Conservation (phyloP, 768 basidiomycete species). For the Coprinopsis sp. region DNA sequence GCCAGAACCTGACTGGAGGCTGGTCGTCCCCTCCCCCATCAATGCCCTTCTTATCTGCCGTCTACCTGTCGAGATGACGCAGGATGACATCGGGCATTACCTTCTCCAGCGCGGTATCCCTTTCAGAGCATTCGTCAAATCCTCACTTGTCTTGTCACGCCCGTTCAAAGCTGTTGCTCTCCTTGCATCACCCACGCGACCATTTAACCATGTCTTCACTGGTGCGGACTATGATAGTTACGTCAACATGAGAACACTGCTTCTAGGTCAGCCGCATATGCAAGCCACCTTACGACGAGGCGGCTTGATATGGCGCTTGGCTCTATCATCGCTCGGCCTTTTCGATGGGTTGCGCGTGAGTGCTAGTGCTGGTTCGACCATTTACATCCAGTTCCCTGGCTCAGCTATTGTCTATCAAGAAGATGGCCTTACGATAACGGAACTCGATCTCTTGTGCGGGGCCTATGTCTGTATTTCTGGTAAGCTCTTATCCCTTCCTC, state of each 20-base stretch:
- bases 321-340: neutral
- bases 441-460: conserved; percentile 6
- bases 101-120: neutral
- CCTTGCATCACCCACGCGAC: neutral
- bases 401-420: too few relatives aligned
- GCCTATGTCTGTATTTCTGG: conserved; percentile 4
- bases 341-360: too few relatives aligned
- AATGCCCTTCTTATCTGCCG: conserved; percentile 7
- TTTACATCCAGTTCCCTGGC: too few relatives aligned
- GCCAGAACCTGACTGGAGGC: neutral
- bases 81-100: neutral
- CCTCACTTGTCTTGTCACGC: neutral
- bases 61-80: neutral
- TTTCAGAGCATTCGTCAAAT: neutral
- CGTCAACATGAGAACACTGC: neutral
- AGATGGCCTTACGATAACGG: neutral
- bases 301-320: neutral
- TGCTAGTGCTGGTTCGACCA: too few relatives aligned
- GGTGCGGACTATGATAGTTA: neutral
- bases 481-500: neutral
- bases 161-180: neutral
- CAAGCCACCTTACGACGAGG: neutral
- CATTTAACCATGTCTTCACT: neutral
- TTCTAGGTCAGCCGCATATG: conserved; percentile 1
- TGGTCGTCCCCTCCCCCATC: conserved; percentile 2